A percentile compares a stretch with the other conserved stretches of the same genome.
Evolutionary conservation across 2,329 filamentous ascomycete genomes (phyloP).

Genomic region (Fusarium nodosum): DNA sequence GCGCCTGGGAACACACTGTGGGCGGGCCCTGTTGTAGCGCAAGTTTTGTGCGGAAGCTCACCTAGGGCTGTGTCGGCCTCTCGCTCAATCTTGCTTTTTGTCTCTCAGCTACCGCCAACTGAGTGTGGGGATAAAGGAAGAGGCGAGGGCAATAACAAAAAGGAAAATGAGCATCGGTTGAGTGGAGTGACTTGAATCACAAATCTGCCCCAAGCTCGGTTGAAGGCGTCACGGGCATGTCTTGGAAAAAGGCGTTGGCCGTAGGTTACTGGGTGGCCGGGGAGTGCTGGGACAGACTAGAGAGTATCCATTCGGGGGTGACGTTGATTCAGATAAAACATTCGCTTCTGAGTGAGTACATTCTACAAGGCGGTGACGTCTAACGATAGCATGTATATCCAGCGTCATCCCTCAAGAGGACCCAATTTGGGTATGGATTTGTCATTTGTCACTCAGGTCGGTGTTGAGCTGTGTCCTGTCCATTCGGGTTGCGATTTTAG

Average conservation of each 20-base stretch:
- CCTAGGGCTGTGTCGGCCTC: constrained; percentile 7
- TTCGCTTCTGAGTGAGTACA: constrained; percentile 22
- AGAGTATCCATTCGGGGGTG: constrained; percentile 40
- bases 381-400: constrained; percentile 27
- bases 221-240: constrained; percentile 43
- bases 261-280: constrained; percentile 40
- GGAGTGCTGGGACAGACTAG: constrained; percentile 24
- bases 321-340: constrained; percentile 38
- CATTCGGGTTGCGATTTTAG: constrained; percentile 39
- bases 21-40: constrained; percentile 1
- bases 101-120: constrained; percentile 5
- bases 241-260: constrained; percentile 37
- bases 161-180: constrained; percentile 18
- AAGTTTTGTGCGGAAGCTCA: not conserved
- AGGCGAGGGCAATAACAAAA: constrained; percentile 29
- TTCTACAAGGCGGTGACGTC: constrained; percentile 27
- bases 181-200: constrained; percentile 38
- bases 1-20: constrained; percentile 28
- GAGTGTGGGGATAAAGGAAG: constrained; percentile 29
- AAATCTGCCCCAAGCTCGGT: constrained; percentile 30
- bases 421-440: constrained; percentile 37
- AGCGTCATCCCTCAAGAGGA: constrained; percentile 35
- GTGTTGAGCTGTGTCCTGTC: constrained; percentile 10
- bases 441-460: constrained; percentile 23
- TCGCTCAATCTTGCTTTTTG: constrained; percentile 22